Base-by-base conservation (phyloP, 2,329 filamentous ascomycete species). In the Pestalotiopsis sp. region DNA sequence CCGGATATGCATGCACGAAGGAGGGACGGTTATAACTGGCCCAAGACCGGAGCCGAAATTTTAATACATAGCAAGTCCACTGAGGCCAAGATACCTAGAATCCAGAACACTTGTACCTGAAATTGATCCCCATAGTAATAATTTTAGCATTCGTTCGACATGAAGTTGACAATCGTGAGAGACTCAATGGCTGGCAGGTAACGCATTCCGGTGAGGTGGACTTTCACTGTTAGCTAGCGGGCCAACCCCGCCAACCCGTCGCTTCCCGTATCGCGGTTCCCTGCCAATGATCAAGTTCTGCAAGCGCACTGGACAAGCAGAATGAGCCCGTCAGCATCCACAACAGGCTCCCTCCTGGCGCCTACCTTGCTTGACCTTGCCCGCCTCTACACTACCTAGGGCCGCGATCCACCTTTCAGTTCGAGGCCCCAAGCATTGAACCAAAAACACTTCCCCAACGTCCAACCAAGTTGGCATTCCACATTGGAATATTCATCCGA, bases 261-360 rank as follows among this genome's bases (percentile, higher is more conserved):
- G 13, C 9, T 23, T 45, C 63, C 63, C 63, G 63, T 66, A 60
- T 66, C 56, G 52, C 27, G 17, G 20, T 66, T 45, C 56, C 52
- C 64, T 66, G 64, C 31, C 38, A 59, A 60, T 36, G 25, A 9
- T 41, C 23, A 17, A 27, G 12, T 14, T 27, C 56, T 52, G 25
- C n/a, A 56, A 52, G 14, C 20, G 56, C 56, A 66, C 64, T 66
- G 64, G 64, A 31, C 56, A 36, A 36, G 31, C 31, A 36, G 31
- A 36, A 36, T 36, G 31, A 36, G 39, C 27, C 56, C 14, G 23
- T 45, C 12, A 20, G n/a, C 49, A 20, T 57, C 38, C 20, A 7
- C 31, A n/a, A 60, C 64, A 61, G 64, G 64, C 64, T 66, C 23
- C 64, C 64, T 66, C 64, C 64, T 31, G 64, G 52, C 64, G 49